A percentile compares a stretch with the other conserved stretches of the same genome.
Evolutionary conservation across 2,329 filamentous ascomycete species (phyloP).

Genomic region (Penicillium sclerotigenum): DNA sequence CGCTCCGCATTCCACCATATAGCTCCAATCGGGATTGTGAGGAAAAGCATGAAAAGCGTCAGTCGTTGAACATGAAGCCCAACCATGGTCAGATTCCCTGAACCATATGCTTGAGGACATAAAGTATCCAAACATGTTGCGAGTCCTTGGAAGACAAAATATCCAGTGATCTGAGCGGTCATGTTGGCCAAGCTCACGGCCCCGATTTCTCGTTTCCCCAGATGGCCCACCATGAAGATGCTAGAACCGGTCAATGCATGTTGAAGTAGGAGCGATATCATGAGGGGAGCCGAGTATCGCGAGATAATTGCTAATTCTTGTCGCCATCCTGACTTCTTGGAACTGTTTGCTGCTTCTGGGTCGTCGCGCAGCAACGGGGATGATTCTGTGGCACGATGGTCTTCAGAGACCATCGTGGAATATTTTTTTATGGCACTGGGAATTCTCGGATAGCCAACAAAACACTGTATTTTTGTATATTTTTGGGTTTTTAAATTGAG

Average conservation of each 20-base stretch:
- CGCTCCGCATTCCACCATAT: slow-evolving; percentile 65
- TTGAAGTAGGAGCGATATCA: slow-evolving; percentile 69
- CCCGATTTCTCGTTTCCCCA: slow-evolving; percentile 65
- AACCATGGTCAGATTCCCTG: slow-evolving; percentile 79
- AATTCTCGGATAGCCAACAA: neutral
- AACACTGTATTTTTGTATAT: neutral
- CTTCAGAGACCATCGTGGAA: slow-evolving; percentile 1
- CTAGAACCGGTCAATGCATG: slow-evolving; percentile 74
- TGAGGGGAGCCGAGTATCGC: slow-evolving; percentile 64
- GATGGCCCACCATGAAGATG: slow-evolving; percentile 69
- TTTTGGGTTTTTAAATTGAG: neutral
- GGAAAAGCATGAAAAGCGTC: slow-evolving; percentile 67
- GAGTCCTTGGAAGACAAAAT: slow-evolving; percentile 73
- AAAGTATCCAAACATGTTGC: slow-evolving; percentile 84
- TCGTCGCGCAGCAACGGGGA: slow-evolving; percentile 6
- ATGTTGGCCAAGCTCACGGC: slow-evolving; percentile 66
- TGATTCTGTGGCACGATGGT: slow-evolving; percentile 1
- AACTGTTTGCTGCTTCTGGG: neutral
- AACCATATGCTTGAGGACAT: slow-evolving; percentile 86
- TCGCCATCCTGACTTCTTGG: slow-evolving; percentile 8
- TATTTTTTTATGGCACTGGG: neutral
- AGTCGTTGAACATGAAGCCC: slow-evolving; percentile 75
- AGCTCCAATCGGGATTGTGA: slow-evolving; percentile 66
- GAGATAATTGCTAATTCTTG: slow-evolving; percentile 71
- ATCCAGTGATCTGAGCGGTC: slow-evolving; percentile 72